phyloP scores from a whole-genome alignment of 257 asterid species.

The Penstemon barbatus region DNA sequence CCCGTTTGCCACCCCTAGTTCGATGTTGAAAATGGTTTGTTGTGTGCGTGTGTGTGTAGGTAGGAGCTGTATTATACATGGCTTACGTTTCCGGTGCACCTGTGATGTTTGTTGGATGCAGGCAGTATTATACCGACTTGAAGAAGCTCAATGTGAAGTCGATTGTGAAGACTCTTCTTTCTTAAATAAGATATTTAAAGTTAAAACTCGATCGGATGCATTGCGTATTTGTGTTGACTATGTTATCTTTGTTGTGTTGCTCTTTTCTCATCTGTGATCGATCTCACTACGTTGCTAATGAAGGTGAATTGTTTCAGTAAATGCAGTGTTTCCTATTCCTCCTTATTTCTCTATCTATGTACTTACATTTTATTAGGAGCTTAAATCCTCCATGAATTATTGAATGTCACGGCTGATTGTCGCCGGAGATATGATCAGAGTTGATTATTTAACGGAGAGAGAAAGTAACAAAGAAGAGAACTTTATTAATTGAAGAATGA shows the following conservation, averaged over 20 bases:
- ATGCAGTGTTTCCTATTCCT: too few relatives aligned
- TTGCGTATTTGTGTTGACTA: neutral
- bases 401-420: too few relatives aligned
- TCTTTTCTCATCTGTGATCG: conserved; percentile 26
- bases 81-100: conserved; percentile 94
- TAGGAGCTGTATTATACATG: conserved; percentile 97
- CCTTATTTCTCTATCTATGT: too few relatives aligned
- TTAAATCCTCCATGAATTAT: too few relatives aligned
- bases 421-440: too few relatives aligned
- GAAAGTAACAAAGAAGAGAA: too few relatives aligned
- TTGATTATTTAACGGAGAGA: too few relatives aligned
- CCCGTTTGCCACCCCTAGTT: too few relatives aligned
- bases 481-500: too few relatives aligned
- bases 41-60: conserved; percentile 42
- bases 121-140: conserved; percentile 90
- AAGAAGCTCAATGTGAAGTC: conserved; percentile 95
- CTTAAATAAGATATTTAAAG: conserved; percentile 45
- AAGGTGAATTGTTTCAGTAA: conserved; percentile 39
- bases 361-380: too few relatives aligned
- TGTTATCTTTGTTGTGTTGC: neutral
- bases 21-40: neutral
- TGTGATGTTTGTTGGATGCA: conserved; percentile 94
- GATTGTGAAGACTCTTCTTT: conserved; percentile 73
- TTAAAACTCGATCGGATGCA: neutral
- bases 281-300: conserved; percentile 42